A percentile compares a stretch with the other conserved stretches of the same genome.
phyloP scores from a whole-genome alignment of 805 yeast genomes.

The Aciculoconidium aculeatum region DNA sequence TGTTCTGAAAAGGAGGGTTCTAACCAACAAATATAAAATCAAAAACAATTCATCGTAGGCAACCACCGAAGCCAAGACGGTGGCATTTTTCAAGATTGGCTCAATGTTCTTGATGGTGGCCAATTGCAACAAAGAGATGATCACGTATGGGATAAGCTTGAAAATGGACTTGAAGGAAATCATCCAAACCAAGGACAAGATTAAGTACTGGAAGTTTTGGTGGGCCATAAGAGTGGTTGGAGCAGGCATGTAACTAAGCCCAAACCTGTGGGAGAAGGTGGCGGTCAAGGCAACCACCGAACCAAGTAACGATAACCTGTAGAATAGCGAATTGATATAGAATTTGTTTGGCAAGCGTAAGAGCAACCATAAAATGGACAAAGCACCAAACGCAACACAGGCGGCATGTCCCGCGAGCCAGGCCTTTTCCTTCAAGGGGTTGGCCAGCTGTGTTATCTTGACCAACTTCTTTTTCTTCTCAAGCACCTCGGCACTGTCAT shows the following conservation, averaged over 20 bases:
- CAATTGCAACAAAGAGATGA: conserved; percentile 56
- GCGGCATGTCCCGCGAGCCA: conserved; percentile 57
- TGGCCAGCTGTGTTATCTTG: conserved; percentile 20
- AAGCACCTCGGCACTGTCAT: conserved; percentile 10
- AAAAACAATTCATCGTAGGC: conserved; percentile 59
- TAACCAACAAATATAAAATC: conserved; percentile 46
- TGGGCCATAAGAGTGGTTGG: conserved; percentile 61
- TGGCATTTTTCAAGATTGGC: conserved; percentile 33
- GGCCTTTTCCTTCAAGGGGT: conserved; percentile 38
- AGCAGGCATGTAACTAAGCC: conserved; percentile 51
- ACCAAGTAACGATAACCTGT: conserved; percentile 54
- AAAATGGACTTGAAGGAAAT: conserved; percentile 59
- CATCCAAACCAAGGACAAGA: conserved; percentile 54
- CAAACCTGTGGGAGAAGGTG: conserved; percentile 55
- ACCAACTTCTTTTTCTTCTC: conserved; percentile 23
- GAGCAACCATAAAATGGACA: conserved; percentile 31
- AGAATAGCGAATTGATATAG: conserved; percentile 45
- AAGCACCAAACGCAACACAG: conserved; percentile 42
- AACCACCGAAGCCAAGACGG: conserved; percentile 39
- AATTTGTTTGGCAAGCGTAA: conserved; percentile 33
- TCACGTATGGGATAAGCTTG: conserved; percentile 55
- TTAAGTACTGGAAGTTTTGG: conserved; percentile 67
- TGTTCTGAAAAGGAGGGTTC: conserved; percentile 59
- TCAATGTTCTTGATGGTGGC: conserved; percentile 34
- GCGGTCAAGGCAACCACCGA: conserved; percentile 46